phyloP scores from a whole-genome alignment of 495 filamentous ascomycete genomes.

The Mycothermus thermophilus region DNA sequence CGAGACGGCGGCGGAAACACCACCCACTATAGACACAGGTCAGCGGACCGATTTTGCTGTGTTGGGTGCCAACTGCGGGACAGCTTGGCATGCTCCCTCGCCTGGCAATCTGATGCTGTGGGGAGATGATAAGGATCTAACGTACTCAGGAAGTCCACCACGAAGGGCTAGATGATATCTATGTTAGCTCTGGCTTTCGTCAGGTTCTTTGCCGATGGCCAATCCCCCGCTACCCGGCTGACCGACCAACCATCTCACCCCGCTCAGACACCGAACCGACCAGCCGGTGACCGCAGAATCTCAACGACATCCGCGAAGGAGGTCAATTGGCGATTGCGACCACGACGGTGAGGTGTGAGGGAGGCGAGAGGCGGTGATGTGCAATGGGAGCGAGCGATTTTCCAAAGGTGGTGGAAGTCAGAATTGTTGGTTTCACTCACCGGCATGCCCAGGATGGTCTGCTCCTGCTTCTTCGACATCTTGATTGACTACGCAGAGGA shows the following conservation, averaged over 20 bases:
- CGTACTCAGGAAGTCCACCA: constrained; percentile 98
- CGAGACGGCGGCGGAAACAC: constrained; percentile 98
- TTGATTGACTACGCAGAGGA: too few relatives aligned
- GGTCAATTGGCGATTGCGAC: constrained; percentile 20
- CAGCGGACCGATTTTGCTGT: constrained; percentile 8
- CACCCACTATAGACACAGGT: constrained; percentile 63
- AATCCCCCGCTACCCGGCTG: too few relatives aligned
- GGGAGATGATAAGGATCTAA: constrained; percentile 23
- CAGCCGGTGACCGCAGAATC: constrained; percentile 5
- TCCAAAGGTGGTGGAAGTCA: constrained; percentile 2
- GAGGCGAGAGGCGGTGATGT: background rate
- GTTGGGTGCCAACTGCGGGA: constrained; percentile 4
- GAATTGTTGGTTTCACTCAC: too few relatives aligned
- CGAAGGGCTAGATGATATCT: constrained; percentile 38
- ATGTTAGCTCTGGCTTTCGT: too few relatives aligned
- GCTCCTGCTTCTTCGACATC: constrained; percentile 40
- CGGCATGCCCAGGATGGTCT: constrained; percentile 74
- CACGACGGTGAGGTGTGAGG: constrained; percentile 4
- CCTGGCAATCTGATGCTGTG: too few relatives aligned
- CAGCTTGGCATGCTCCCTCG: too few relatives aligned
- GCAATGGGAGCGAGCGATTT: constrained; percentile 31
- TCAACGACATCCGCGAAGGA: constrained; percentile 1
- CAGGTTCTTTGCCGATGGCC: too few relatives aligned
- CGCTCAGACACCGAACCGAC: background rate
- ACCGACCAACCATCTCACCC: background rate